Base-by-base conservation (phyloP, 1,284 basidiomycete genomes). In the Sutorius eximius region DNA sequence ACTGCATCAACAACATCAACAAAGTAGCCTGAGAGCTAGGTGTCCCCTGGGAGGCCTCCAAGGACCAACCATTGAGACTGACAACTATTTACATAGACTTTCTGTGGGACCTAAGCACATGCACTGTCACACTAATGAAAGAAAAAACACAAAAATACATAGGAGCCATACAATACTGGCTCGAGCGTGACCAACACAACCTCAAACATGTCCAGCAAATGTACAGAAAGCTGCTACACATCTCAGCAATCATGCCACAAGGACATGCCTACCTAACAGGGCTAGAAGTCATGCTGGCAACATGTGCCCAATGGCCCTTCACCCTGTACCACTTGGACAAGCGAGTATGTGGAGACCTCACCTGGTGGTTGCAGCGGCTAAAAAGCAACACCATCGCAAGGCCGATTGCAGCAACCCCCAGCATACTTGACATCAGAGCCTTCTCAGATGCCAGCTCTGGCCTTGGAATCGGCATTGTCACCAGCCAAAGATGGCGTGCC, bases 391-490 rank as follows among this genome's bases (percentile, higher is more conserved):
- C 3, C 5, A 6, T 27, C 3, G 5, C 5, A 3, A 27, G 24
- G 5, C 24, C 24, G 6, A 27, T 27, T 5, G 6, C 24, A 27
- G 1, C 6, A 1, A 3, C 24, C 5, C 24, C 24, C 24, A 27
- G 3, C 24, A 1, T 27, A 5, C 4, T 27, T 5, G 5, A 49
- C 5, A 1, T 49, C 4, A 3, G 13, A 1, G 34, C 66, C 60
- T 51, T 32, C 15, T 79, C 74, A 0, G 75, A 80, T 60, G 77
- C 76, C 8, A 78, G 77, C 66, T 74, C 73, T 12, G 11, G 13
- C 1, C 61, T 67, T n/a, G 63, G 71, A 0, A 58, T 71, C 3
- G 61, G 62, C 0, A 43, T 70, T 13, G 29, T 56, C 15, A 43
- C 65, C 5, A 38, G 51, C 4, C 27, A 40, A 1, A 5, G 33